Base-by-base conservation (phyloP, 805 yeast species). In the Candida hungchunana region DNA sequence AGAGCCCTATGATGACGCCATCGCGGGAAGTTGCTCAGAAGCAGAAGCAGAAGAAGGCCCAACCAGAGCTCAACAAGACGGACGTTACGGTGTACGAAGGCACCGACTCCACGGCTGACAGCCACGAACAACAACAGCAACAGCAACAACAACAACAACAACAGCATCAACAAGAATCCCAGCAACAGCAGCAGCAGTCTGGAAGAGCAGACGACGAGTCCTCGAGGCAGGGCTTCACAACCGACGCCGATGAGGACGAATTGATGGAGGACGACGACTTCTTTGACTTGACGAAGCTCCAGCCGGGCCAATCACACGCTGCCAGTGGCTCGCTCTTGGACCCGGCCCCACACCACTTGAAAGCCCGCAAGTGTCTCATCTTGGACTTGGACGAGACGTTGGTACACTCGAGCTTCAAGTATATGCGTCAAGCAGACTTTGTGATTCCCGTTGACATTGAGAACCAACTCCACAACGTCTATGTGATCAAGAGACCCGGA, bases 371-470 rank as follows among this genome's bases (percentile, higher is more conserved):
- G 60, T 89, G 97, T 60, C 71, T 93, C 22, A 84, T 93, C 11
- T 69, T 93, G 36, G 99, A 93, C 62, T 66, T 93, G 45, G 98
- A 93, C 61, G 98, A 93, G 62, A 93, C 98, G 3, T 72, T 93
- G 40, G 98, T 93, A 21, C 99, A 93, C 60, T 85, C 96, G 2
- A 82, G 95, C 6, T 93, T 93, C 69, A 89, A 90, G 60, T 87
- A 82, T 59, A 72, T 93, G 39, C 77, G 94, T 41, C 82, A 88
- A 29, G 95, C 96, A 2, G 99, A 93, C 63, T 93, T 93, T 63
- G 94, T 94, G 31, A 86, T 93, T 32, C 97, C 98, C 12, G 98
- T 93, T 35, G 97, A 90, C 59, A 90, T 93, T 44, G 97, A 93
- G 52, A 81, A 81, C 51, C 90, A 85, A 58, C 71, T 80, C 21